Conservation (phyloP, 345 rosid species). For the Syzygium grande region DNA sequence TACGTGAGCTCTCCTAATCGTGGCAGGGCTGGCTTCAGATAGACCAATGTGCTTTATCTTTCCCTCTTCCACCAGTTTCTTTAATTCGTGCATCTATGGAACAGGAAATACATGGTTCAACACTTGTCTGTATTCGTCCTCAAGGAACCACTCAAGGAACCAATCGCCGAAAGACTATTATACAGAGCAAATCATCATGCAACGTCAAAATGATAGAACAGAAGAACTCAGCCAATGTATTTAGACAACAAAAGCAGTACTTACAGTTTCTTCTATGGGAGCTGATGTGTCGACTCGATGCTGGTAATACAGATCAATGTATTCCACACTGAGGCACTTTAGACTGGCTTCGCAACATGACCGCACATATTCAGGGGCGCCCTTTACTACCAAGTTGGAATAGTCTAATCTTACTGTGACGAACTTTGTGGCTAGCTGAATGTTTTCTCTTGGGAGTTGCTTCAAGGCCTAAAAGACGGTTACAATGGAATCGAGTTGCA, state of each 20-base stretch:
- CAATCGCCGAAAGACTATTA: neutral
- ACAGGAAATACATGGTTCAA: neutral
- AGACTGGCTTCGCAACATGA: conserved; percentile 50
- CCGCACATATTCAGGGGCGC: conserved; percentile 43
- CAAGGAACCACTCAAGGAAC: neutral
- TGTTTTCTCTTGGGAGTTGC: conserved; percentile 43
- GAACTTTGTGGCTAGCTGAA: conserved; percentile 53
- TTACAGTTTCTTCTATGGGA: conserved; percentile 54
- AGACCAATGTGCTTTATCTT: conserved; percentile 45
- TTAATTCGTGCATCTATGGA: conserved; percentile 43
- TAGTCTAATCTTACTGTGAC: conserved; percentile 17
- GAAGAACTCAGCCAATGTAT: neutral
- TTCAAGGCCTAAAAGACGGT: conserved; percentile 36
- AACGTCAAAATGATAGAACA: neutral
- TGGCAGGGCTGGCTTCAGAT: conserved; percentile 50
- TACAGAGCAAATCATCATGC: neutral
- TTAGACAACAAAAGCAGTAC: neutral
- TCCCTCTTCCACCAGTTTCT: conserved; percentile 56
- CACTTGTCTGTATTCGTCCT: neutral
- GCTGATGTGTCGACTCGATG: conserved; percentile 38
- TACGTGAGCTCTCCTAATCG: conserved; percentile 52
- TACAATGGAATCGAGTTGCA: neutral
- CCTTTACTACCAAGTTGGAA: conserved; percentile 16
- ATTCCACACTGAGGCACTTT: conserved; percentile 42
- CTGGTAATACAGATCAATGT: conserved; percentile 48